A percentile compares a stretch with the other conserved stretches of the same genome.
Evolutionary conservation across 805 yeast genomes (phyloP).

Genomic region (Candida railenensis): DNA sequence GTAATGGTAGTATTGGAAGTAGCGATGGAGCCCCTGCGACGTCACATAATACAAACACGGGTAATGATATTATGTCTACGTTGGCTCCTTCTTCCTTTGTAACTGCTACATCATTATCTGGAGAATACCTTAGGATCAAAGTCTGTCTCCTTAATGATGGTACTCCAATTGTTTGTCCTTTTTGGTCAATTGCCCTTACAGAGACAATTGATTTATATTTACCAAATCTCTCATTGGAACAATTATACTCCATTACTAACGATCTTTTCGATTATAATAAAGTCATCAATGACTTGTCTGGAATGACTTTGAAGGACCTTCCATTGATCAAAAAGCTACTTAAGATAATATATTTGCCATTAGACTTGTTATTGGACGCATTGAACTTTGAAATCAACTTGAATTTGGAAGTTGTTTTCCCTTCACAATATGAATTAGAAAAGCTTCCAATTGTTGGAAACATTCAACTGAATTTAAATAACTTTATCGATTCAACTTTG

Average conservation of each 20-base stretch:
- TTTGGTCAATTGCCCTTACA: constrained; percentile 52
- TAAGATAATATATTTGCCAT: constrained; percentile 52
- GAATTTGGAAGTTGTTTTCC: constrained; percentile 74
- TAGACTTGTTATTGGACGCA: constrained; percentile 54
- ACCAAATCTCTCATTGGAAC: constrained; percentile 54
- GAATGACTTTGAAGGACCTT: constrained; percentile 36
- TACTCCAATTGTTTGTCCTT: constrained; percentile 79
- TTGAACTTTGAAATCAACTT: constrained; percentile 63
- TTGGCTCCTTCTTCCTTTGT: constrained; percentile 59
- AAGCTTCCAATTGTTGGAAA: constrained; percentile 39
- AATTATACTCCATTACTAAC: constrained; percentile 39
- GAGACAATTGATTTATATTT: constrained; percentile 58
- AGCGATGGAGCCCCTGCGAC: constrained; percentile 5
- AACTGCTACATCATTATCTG: constrained; percentile 86
- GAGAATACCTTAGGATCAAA: constrained; percentile 68
- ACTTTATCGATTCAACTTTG: constrained; percentile 72
- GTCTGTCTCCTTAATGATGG: constrained; percentile 79
- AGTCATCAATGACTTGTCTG: constrained; percentile 36
- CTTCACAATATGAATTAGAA: constrained; percentile 51
- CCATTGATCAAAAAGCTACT: constrained; percentile 43
- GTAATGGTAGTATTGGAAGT: constrained; percentile 7
- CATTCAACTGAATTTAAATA: constrained; percentile 57
- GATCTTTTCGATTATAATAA: constrained; percentile 39
- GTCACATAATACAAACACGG: constrained; percentile 10
- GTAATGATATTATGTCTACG: constrained; percentile 18